Evolutionary conservation across 2,329 filamentous ascomycete species (phyloP).

Genomic region (Calonectria pseudoreteaudii): DNA sequence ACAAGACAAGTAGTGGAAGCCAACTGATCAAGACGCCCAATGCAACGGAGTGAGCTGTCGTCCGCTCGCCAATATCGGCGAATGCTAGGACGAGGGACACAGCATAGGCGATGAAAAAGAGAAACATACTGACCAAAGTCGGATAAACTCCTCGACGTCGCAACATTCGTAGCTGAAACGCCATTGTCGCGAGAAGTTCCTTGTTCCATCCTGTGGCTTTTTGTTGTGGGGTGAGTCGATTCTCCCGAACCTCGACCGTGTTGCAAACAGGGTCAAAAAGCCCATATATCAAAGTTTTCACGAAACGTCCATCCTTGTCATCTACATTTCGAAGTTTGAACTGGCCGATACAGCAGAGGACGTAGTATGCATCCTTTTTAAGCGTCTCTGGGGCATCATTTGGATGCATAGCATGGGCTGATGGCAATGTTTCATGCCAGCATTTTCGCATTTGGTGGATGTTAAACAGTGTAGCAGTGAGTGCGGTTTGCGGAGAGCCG

Average conservation of each 20-base stretch:
- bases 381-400: background rate
- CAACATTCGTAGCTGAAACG: background rate
- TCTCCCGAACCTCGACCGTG: rapidly evolving
- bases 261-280: background rate
- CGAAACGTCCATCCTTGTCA: background rate
- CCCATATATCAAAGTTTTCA: background rate
- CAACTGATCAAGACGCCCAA: background rate
- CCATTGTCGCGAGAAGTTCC: background rate
- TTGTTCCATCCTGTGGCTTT: background rate
- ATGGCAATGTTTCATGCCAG: background rate
- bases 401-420: background rate
- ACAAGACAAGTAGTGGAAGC: background rate
- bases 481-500: background rate
- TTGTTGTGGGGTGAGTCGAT: background rate
- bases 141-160: background rate
- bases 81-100: background rate
- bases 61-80: background rate
- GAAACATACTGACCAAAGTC: background rate
- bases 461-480: background rate
- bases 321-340: background rate
- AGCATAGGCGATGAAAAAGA: background rate
- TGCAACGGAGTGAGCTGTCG: background rate
- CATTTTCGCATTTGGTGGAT: background rate
- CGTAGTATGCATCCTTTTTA: background rate
- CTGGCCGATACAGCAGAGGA: background rate